Evolutionary conservation across 371 early-diverging fungal genomes (phyloP).

Genomic region (Catenaria anguillulae): DNA sequence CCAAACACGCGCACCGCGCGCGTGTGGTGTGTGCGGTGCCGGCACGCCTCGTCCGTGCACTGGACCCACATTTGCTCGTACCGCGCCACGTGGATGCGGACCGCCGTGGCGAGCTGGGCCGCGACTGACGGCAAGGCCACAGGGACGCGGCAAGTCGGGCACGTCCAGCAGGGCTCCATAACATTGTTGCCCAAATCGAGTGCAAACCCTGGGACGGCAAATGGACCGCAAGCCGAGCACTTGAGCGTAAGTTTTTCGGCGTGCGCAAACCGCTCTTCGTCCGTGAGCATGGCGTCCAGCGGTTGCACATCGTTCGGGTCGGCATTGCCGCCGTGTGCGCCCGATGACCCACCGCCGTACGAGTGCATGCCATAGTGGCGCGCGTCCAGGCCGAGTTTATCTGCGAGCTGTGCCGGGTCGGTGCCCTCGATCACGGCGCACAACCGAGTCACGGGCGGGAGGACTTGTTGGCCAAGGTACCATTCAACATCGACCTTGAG

Average conservation of each 20-base stretch:
- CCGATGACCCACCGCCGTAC: constrained; percentile 9
- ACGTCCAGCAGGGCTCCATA: not conserved
- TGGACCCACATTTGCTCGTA: constrained; percentile 56
- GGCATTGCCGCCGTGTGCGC: constrained; percentile 13
- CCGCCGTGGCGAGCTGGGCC: constrained; percentile 43
- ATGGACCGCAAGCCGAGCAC: constrained; percentile 19
- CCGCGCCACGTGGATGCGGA: constrained; percentile 44
- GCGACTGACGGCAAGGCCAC: constrained; percentile 31
- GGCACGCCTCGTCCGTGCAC: constrained; percentile 64
- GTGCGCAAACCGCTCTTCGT: constrained; percentile 65
- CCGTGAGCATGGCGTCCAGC: constrained; percentile 64
- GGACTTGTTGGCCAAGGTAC: constrained; percentile 92
- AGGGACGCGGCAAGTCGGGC: constrained; percentile 28
- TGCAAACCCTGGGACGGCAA: not conserved
- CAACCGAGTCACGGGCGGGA: constrained; percentile 86
- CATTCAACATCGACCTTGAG: constrained; percentile 68
- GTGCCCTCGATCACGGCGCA: constrained; percentile 82
- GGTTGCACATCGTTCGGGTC: constrained; percentile 38
- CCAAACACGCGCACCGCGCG: constrained; percentile 57
- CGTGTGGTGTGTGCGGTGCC: constrained; percentile 40
- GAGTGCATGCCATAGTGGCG: constrained; percentile 35
- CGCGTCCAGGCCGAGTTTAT: constrained; percentile 73
- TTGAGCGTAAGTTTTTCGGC: constrained; percentile 32
- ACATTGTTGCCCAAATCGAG: not conserved
- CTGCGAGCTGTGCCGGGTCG: constrained; percentile 59